A percentile compares a stretch with the other conserved stretches of the same genome.
Evolutionary conservation across 306 rosid species (phyloP).

Genomic region (Quillaja saponaria): DNA sequence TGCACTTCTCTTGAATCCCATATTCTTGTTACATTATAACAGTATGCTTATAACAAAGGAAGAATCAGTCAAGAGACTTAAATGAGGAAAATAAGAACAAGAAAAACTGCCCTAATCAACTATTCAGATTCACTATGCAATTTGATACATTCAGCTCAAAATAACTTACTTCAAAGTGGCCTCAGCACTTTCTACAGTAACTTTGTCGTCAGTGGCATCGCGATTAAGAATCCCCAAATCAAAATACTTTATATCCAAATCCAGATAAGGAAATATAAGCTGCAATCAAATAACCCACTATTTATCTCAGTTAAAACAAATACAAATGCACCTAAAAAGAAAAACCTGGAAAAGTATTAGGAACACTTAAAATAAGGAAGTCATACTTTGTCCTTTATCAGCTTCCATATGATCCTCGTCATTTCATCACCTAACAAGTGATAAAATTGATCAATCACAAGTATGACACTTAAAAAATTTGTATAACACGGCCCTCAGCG

Average conservation of each 20-base stretch:
- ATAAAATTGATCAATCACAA: background rate
- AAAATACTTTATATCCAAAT: constrained; percentile 84
- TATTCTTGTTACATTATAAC: background rate
- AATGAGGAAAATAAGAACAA: background rate
- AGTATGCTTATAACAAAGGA: background rate
- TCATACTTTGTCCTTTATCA: constrained; percentile 75
- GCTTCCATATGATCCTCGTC: constrained; percentile 87
- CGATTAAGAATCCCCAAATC: constrained; percentile 88
- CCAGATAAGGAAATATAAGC: constrained; percentile 87
- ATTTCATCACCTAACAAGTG: constrained; percentile 77
- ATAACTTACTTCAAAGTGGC: constrained; percentile 79
- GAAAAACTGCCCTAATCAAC: background rate
- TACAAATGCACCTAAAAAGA: background rate
- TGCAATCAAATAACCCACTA: constrained; percentile 42
- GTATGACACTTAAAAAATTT: background rate
- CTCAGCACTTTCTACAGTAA: constrained; percentile 89
- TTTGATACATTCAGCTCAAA: too few relatives aligned
- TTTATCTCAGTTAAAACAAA: constrained; percentile 8
- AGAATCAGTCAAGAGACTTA: background rate
- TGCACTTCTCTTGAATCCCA: background rate
- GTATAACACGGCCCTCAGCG: background rate
- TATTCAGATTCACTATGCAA: background rate
- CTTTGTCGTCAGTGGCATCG: constrained; percentile 81
- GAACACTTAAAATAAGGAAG: constrained; percentile 1
- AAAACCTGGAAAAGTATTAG: background rate